A percentile compares a stretch with the other conserved stretches of the same genome.
Conservation (phyloP, 805 yeast species). For the Lachancea waltii region DNA sequence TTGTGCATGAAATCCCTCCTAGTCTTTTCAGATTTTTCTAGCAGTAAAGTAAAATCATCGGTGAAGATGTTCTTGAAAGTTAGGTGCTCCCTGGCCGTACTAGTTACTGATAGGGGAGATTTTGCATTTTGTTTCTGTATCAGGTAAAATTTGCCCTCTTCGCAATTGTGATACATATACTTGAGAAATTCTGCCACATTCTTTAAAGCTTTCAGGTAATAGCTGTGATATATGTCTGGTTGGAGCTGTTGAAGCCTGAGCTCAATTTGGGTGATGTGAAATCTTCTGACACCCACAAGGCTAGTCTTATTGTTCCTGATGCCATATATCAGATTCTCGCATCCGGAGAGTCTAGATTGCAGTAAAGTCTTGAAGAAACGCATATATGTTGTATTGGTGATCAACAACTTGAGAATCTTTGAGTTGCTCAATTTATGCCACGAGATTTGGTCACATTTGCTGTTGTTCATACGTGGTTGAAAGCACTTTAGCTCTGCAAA, state of each 20-base stretch:
- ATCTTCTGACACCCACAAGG: constrained; percentile 5
- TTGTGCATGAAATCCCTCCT: background rate
- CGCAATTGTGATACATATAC: background rate
- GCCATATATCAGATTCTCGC: constrained; percentile 3
- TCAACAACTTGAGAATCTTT: background rate
- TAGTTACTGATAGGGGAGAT: background rate
- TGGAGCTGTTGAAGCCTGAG: background rate
- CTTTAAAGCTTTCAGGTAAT: constrained; percentile 1
- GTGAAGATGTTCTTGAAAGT: constrained; percentile 1
- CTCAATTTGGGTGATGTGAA: constrained; percentile 3
- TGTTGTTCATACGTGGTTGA: background rate
- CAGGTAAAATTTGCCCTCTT: constrained; percentile 4
- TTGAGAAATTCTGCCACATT: constrained; percentile 2
- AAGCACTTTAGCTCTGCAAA: constrained; percentile 6
- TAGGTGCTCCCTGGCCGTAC: background rate
- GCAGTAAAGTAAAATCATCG: background rate
- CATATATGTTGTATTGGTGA: background rate
- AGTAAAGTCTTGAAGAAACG: constrained; percentile 7
- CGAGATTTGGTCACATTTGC: background rate
- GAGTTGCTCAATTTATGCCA: constrained; percentile 3
- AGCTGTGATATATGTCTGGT: background rate
- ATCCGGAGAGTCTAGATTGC: constrained; percentile 6
- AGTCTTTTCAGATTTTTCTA: background rate
- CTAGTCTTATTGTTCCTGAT: background rate
- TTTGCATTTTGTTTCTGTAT: background rate